Base-by-base conservation (phyloP, 2,329 filamentous ascomycete genomes). In the Fusarium multiceps region DNA sequence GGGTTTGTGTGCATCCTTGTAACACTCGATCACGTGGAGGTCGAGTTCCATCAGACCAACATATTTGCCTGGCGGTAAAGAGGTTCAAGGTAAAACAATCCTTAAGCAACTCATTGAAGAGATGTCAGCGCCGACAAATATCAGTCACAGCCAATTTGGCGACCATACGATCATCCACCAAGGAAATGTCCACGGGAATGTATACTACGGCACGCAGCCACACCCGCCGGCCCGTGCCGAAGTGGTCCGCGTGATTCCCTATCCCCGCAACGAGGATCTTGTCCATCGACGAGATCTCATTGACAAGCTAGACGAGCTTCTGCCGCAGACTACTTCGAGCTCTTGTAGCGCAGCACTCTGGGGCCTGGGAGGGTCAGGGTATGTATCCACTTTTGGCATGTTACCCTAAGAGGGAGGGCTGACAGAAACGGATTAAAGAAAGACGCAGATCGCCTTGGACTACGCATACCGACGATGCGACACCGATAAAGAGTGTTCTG, bases 381-480 rank as follows among this genome's bases (percentile, higher is more conserved):
- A 72, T 23, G 68, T 58, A 20, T 53, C 42, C 40, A 51, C 11
- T 37, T 30, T 45, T 7, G 32, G 3, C 7, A n/a, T n/a, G n/a
- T n/a, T n/a, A n/a, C n/a, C n/a, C n/a, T n/a, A n/a, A n/a, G n/a
- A n/a, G n/a, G 25, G 25, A 18, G 32, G 13, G 10, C 37, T 42
- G 5, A 43, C 30, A n/a, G 4, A 47, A 7, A 43, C 30, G 21
- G 4, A 47, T 56, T 32, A 12, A 27, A 79, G 78, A 0, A 80
- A 81, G 69, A 79, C 79, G 0, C 78, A 80, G 56, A 73, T 81
- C 14, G 78, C 78, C 2, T 60, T 79, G 18, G 72, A 80, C 21
- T 80, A 78, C 62, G 77, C 76, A 5, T 77, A 78, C 43, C 56
- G 71, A 20, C 67, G 72, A 55, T 62, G 68, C 48, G 56, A 71